Conservation (phyloP, 2,329 filamentous ascomycete species). For the Pseudopyricularia javanii region DNA sequence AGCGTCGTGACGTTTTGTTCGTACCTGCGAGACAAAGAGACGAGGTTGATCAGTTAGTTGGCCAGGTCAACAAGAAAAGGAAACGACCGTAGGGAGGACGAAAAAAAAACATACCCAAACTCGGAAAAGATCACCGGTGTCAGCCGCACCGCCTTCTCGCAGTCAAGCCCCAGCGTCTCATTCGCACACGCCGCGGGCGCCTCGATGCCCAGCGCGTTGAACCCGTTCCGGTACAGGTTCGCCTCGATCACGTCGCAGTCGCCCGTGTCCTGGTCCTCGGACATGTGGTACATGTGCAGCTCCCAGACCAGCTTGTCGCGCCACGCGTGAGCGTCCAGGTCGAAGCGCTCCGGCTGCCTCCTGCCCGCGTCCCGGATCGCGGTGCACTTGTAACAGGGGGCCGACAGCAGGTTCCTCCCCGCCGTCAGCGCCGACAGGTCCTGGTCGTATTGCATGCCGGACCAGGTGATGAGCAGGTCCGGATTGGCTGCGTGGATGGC, state of each 20-base stretch:
- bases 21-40: constrained; percentile 13
- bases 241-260: constrained; percentile 34
- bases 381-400: constrained; percentile 26
- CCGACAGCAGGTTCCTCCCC: constrained; percentile 24
- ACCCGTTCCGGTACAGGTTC: constrained; percentile 33
- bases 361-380: constrained; percentile 28
- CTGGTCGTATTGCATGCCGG: constrained; percentile 34
- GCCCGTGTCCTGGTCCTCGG: constrained; percentile 29
- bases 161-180: constrained; percentile 18
- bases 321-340: constrained; percentile 31
- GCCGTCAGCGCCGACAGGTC: constrained; percentile 28
- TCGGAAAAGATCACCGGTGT: constrained; percentile 35
- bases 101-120: constrained; percentile 19
- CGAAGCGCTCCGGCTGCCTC: constrained; percentile 29
- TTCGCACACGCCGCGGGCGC: constrained; percentile 23
- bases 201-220: constrained; percentile 31
- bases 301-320: constrained; percentile 34
- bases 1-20: constrained; percentile 26
- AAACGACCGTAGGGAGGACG: neutral
- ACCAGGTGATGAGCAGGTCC: constrained; percentile 32
- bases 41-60: neutral
- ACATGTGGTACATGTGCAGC: constrained; percentile 28
- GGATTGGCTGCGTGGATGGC: constrained; percentile 30
- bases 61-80: neutral
- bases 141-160: constrained; percentile 21